These are phyloP conservation scores for Circinella minor DNA, from an alignment of 371 early-diverging fungal genomes.

Conservation along the genomic window DNA sequence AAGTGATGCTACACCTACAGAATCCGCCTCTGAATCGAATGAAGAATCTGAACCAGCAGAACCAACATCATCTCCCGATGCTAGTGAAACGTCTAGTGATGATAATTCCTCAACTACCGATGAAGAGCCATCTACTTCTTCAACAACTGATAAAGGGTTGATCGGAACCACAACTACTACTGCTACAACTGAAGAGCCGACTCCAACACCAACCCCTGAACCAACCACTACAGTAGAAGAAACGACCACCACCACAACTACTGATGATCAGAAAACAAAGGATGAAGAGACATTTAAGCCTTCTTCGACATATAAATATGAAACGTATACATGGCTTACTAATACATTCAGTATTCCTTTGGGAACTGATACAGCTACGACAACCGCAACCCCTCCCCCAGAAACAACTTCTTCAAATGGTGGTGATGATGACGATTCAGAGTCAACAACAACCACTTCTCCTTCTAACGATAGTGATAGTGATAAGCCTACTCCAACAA, in stretches of 20 bases:
- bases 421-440: background rate
- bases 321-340: constrained; percentile 23
- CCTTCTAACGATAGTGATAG: background rate
- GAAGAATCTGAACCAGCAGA: too few species aligned
- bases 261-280: constrained; percentile 15
- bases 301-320: constrained; percentile 19
- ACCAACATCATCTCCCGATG: too few species aligned
- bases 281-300: constrained; percentile 17
- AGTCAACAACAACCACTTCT: background rate
- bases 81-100: background rate
- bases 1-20: too few species aligned
- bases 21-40: too few species aligned
- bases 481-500: background rate
- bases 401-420: constrained; percentile 3
- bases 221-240: constrained; percentile 14
- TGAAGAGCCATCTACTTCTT: background rate
- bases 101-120: background rate
- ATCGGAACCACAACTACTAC: background rate
- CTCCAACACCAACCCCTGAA: background rate
- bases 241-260: constrained; percentile 7
- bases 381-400: constrained; percentile 4
- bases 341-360: constrained; percentile 24
- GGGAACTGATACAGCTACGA: constrained; percentile 13
- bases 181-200: constrained; percentile 4
- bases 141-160: constrained; percentile 4